phyloP scores from a whole-genome alignment of 129 eudicot genomes.

The Ambrosia trifida region DNA sequence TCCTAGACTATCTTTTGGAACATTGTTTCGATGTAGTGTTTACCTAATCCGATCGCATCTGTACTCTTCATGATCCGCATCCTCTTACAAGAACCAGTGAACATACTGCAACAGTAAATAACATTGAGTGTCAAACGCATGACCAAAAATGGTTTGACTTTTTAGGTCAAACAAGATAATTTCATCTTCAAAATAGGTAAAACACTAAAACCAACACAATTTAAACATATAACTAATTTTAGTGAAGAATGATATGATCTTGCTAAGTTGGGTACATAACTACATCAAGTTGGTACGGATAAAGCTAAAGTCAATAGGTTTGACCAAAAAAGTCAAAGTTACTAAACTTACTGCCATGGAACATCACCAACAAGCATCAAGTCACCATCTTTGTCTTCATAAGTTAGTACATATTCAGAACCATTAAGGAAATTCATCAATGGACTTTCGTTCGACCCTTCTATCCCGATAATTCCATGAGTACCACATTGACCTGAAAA shows the following conservation, averaged over 20 bases:
- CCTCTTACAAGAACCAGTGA: conserved; percentile 62
- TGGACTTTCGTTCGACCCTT: conserved; percentile 48
- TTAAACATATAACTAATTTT: not conserved
- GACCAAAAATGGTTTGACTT: not conserved
- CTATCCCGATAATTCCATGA: conserved; percentile 17
- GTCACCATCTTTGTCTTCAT: conserved; percentile 81
- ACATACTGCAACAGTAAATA: conserved; percentile 53
- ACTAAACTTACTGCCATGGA: conserved; percentile 70
- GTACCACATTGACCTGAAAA: conserved; percentile 22
- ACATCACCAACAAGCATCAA: conserved; percentile 89
- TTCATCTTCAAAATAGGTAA: conserved; percentile 13
- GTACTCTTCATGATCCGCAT: conserved; percentile 78
- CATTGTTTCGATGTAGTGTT: not conserved
- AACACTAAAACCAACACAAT: not conserved
- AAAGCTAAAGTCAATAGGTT: not conserved
- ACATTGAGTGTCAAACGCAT: conserved; percentile 21
- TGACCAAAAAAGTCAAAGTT: conserved; percentile 32
- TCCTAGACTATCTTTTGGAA: not conserved
- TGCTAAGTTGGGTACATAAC: not conserved
- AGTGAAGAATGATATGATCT: not conserved
- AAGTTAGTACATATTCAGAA: conserved; percentile 67
- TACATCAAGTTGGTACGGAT: not conserved
- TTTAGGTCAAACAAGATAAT: conserved; percentile 6
- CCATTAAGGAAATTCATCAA: conserved; percentile 49
- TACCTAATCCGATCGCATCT: conserved; percentile 66